Evolutionary conservation across 2,329 filamentous ascomycete species (phyloP), one percentile per base, ranked within the genome.

Genomic region (Aspergillus eucalypticola): DNA sequence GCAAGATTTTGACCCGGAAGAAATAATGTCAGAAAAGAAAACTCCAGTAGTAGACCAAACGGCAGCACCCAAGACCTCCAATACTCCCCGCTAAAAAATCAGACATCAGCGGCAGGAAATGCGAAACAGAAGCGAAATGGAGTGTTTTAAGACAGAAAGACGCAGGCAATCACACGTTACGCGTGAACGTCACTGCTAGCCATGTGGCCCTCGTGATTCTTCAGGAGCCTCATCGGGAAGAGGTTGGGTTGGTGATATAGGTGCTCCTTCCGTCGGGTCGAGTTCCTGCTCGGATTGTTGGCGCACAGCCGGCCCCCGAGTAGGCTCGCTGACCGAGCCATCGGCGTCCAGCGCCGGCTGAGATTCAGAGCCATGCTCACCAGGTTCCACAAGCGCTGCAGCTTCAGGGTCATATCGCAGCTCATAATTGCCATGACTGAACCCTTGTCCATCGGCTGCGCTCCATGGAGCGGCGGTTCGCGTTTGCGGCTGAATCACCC

Each of bases 401-500:
- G 75, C 64, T 54, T 77, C 75, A 1, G 75, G 75, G 48, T 77
- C 75, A 61, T 77, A 77, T 5, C 72, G 73, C 27, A 77, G 60
- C 25, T 71, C 68, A 52, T 75, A 73, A 21, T 70, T 64, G 8
- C 64, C 63, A 50, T 69, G 56, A 25, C 68, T 50, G 15, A 65
- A 64, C 17, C 60, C 69, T 23, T 70, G 67, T 15, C 72, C 63
- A 35, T 74, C 72, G 19, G 75, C 73, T 3, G 82, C 79, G n/a
- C 78, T 82, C 83, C 85, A 87, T 2, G 83, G 82, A 52, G 83
- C 77, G 35, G 81, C 81, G 29, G 78, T 76, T 54, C 81, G 77
- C 39, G 83, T 80, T 61, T 85, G 85, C 2, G 85, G 84, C 5
- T 85, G 85, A 48, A 88, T 86, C 41, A 88, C 79, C 4, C 83